Conservation (phyloP, 148 eudicot genomes). For the Fallopia convolvulus region DNA sequence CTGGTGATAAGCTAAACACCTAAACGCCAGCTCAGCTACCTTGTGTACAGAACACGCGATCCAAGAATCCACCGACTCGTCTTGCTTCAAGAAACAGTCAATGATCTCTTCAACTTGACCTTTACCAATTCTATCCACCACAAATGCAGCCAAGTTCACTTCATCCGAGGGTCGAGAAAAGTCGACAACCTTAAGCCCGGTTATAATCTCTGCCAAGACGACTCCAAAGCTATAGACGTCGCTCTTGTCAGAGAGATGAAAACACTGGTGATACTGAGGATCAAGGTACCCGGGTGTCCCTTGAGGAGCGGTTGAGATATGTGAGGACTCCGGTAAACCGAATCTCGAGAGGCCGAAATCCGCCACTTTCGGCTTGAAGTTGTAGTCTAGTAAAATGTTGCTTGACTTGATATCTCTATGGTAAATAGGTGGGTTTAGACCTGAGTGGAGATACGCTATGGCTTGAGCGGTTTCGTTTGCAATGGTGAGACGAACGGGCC, state of each 20-base stretch:
- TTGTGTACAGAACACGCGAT: slow-evolving; percentile 60
- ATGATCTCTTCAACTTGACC: slow-evolving; percentile 28
- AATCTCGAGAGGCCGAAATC: slow-evolving; percentile 73
- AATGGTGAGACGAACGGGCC: slow-evolving; percentile 47
- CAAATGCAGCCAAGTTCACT: slow-evolving; percentile 49
- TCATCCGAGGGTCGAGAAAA: slow-evolving; percentile 42
- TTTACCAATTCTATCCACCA: slow-evolving; percentile 31
- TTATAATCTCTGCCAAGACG: slow-evolving; percentile 61
- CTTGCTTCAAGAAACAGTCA: slow-evolving; percentile 13
- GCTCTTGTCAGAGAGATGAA: slow-evolving; percentile 56
- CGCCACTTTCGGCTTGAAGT: slow-evolving; percentile 54
- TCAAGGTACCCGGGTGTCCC: slow-evolving; percentile 76
- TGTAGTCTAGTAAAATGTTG: slow-evolving; percentile 53
- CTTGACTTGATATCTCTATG: slow-evolving; percentile 70
- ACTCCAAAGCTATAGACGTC: slow-evolving; percentile 74
- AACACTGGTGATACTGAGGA: slow-evolving; percentile 68
- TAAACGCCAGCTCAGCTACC: slow-evolving; percentile 74
- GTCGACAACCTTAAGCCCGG: slow-evolving; percentile 51
- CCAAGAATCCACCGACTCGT: slow-evolving; percentile 71
- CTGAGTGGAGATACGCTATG: slow-evolving; percentile 54
- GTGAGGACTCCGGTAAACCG: slow-evolving; percentile 49
- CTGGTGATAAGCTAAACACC: slow-evolving; percentile 72
- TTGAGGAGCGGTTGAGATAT: slow-evolving; percentile 66
- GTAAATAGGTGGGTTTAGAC: slow-evolving; percentile 54
- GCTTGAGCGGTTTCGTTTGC: slow-evolving; percentile 61